phyloP scores from a whole-genome alignment of 768 basidiomycete genomes.

The Tephrocybe sp. region DNA sequence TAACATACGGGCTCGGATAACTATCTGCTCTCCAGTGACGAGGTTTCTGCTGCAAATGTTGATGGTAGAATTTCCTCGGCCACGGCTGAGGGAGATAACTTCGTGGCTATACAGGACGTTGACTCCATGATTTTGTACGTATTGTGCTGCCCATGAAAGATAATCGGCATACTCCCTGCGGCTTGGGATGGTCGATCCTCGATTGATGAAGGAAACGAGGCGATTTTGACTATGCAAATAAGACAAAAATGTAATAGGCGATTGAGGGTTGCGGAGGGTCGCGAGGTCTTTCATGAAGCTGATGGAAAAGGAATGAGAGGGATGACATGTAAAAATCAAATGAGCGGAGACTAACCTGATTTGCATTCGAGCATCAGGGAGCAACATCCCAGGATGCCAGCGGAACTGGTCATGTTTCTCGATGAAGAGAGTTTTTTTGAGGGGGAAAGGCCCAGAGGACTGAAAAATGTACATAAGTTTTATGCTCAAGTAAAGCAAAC shows the following conservation, averaged over 20 bases:
- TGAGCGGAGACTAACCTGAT: constrained; percentile 35
- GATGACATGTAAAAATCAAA: too few species aligned
- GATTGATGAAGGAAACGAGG: constrained; percentile 51
- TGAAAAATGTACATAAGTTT: too few species aligned
- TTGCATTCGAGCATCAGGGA: constrained; percentile 52
- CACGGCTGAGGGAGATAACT: constrained; percentile 37
- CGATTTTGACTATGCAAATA: constrained; percentile 51
- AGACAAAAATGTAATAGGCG: constrained; percentile 49
- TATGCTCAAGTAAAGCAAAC: too few species aligned
- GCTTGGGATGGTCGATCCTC: constrained; percentile 47
- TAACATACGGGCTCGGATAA: constrained; percentile 34
- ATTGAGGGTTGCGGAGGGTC: constrained; percentile 48
- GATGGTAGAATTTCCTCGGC: constrained; percentile 27
- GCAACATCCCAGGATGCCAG: constrained; percentile 58
- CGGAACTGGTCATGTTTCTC: constrained; percentile 45
- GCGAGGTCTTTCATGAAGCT: constrained; percentile 56
- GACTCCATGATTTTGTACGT: constrained; percentile 41
- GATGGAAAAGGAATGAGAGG: neutral
- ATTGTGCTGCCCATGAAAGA: constrained; percentile 47
- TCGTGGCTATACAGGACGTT: constrained; percentile 45
- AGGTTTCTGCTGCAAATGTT: constrained; percentile 35
- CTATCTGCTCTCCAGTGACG: constrained; percentile 30
- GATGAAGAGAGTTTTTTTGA: constrained; percentile 40
- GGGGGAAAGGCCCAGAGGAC: constrained; percentile 2
- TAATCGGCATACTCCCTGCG: constrained; percentile 56